Percentiles rank a stretch among this genome's conserved stretches.
Evolutionary conservation across 345 rosid genomes (phyloP).

Genomic region (Eucalyptus polybractea): DNA sequence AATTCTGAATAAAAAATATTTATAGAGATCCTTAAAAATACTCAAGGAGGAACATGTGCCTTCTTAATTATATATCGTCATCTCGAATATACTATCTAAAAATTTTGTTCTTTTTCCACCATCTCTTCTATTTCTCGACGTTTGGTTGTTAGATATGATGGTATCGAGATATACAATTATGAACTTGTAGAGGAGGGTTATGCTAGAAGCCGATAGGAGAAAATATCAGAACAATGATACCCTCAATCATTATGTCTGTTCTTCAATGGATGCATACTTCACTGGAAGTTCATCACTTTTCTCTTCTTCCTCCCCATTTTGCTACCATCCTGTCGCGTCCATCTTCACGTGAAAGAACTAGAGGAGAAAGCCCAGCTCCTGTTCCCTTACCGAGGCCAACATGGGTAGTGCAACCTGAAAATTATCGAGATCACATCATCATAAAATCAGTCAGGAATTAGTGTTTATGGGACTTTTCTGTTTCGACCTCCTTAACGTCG

Average conservation of each 20-base stretch:
- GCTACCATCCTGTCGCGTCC: not conserved
- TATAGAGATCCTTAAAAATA: not conserved
- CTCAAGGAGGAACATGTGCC: not conserved
- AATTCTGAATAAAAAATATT: no score
- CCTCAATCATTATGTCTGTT: no score
- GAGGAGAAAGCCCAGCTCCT: not conserved
- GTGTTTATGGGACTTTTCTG: not conserved
- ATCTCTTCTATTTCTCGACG: not conserved
- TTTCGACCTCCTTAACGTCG: not conserved
- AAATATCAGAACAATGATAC: not conserved
- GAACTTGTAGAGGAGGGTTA: not conserved
- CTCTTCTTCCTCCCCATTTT: not conserved
- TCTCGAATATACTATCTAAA: not conserved
- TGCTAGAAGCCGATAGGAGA: not conserved
- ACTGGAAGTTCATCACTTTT: not conserved
- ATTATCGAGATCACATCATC: not conserved
- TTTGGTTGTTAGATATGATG: not conserved
- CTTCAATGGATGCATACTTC: not conserved
- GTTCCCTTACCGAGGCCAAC: not conserved
- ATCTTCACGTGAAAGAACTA: not conserved
- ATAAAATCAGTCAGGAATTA: not conserved
- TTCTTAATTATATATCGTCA: not conserved
- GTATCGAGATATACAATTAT: not conserved
- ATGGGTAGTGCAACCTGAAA: not conserved
- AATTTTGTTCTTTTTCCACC: not conserved